phyloP scores from a whole-genome alignment of 2,329 filamentous ascomycete genomes.

The Geosmithia flava region DNA sequence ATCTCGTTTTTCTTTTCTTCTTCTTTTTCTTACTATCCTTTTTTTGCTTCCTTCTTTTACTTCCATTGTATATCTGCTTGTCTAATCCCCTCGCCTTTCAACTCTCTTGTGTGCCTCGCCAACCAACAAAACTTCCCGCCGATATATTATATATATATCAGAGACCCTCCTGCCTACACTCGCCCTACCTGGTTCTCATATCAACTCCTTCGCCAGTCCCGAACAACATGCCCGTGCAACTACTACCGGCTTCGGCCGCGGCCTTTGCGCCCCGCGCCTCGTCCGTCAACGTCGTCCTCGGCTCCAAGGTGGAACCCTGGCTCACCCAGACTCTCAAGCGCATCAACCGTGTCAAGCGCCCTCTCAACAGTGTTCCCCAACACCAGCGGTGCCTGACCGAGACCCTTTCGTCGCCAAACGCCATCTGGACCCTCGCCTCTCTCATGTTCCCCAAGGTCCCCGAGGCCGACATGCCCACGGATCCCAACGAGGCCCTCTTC shows the following conservation, averaged over 20 bases:
- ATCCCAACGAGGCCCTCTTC: constrained; percentile 77
- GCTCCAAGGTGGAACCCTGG: constrained; percentile 89
- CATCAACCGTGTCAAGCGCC: constrained; percentile 92
- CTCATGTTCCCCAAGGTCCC: constrained; percentile 87
- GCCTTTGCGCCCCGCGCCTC: constrained; percentile 87
- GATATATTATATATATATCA: constrained; percentile 1
- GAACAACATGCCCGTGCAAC: constrained; percentile 68
- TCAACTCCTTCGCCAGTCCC: constrained; percentile 10
- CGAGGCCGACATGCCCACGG: constrained; percentile 70
- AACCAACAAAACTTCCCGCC: background rate
- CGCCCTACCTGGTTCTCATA: background rate
- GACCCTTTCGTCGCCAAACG: constrained; percentile 76
- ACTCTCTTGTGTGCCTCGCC: constrained; percentile 6
- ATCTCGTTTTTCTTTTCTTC: constrained; percentile 31
- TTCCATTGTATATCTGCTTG: constrained; percentile 4
- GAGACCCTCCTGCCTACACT: background rate
- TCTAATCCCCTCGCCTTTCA: constrained; percentile 4
- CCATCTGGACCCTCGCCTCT: constrained; percentile 89
- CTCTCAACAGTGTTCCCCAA: constrained; percentile 91
- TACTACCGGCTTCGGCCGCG: constrained; percentile 88
- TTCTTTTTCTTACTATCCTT: constrained; percentile 24
- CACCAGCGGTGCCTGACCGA: constrained; percentile 93
- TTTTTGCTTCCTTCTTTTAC: constrained; percentile 3
- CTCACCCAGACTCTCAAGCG: constrained; percentile 93
- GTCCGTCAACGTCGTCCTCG: constrained; percentile 88